Conservation (phyloP, 2,329 filamentous ascomycete genomes). For the Dothideomycetes sp. region DNA sequence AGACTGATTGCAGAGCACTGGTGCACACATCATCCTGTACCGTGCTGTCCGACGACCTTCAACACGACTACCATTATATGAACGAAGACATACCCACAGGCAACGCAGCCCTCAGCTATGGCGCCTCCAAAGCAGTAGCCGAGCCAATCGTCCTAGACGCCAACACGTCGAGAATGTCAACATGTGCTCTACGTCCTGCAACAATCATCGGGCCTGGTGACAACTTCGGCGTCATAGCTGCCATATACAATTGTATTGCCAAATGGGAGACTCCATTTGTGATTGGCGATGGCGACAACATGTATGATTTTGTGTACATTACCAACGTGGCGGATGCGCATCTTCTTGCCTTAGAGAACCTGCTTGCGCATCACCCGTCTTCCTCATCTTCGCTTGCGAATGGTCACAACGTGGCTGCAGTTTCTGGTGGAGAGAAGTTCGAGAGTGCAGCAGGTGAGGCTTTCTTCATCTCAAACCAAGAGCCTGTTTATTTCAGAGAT, state of each 20-base stretch:
- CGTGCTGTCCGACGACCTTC: constrained; percentile 68
- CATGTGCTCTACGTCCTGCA: constrained; percentile 71
- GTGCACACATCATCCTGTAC: constrained; percentile 89
- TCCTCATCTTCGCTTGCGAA: too few species aligned
- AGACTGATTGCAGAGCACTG: constrained; percentile 60
- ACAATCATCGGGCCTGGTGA: constrained; percentile 91
- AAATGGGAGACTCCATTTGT: constrained; percentile 64
- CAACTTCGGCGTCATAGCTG: constrained; percentile 55
- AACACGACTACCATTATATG: constrained; percentile 67
- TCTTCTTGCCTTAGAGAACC: constrained; percentile 63
- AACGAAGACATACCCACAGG: constrained; percentile 75
- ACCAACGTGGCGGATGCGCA: constrained; percentile 67
- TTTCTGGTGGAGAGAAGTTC: not conserved
- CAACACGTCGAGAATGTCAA: constrained; percentile 54
- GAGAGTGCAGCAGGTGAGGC: constrained; percentile 61
- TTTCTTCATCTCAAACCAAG: constrained; percentile 84
- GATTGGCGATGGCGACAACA: constrained; percentile 61
- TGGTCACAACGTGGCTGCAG: too few species aligned
- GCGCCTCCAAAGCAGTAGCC: constrained; percentile 78
- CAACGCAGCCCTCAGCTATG: constrained; percentile 65
- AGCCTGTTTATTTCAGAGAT: constrained; percentile 85
- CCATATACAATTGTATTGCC: constrained; percentile 61
- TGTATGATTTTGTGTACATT: constrained; percentile 63
- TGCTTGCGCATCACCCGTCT: constrained; percentile 38
- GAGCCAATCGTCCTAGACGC: constrained; percentile 70